Percentiles rank a stretch among this genome's conserved stretches.
These are phyloP conservation scores for Euphorbia lathyris DNA, from an alignment of 345 rosid genomes.

Conservation along the genomic window DNA sequence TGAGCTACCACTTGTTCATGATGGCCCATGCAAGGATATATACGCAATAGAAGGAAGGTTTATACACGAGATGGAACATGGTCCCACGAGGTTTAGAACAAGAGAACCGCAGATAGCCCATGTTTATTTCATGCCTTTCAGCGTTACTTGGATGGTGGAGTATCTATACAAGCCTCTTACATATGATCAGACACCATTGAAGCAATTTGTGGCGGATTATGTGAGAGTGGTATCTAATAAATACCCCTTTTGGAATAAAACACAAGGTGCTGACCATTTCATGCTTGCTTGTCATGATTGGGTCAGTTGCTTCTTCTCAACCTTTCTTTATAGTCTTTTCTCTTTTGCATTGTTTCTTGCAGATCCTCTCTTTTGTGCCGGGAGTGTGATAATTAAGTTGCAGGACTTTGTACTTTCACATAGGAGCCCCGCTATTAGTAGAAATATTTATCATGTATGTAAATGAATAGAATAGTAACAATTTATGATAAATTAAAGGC, in stretches of 20 bases:
- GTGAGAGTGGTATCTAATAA: constrained; percentile 54
- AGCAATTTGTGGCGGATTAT: constrained; percentile 63
- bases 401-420: neutral
- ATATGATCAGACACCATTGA: constrained; percentile 41
- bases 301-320: constrained; percentile 37
- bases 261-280: constrained; percentile 80
- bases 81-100: constrained; percentile 46
- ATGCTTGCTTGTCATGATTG: constrained; percentile 91
- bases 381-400: neutral
- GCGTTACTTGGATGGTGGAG: constrained; percentile 70
- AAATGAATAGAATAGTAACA: no score
- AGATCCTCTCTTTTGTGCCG: neutral
- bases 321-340: neutral
- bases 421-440: no score
- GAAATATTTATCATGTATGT: no score
- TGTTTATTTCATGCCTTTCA: constrained; percentile 81
- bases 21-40: constrained; percentile 82
- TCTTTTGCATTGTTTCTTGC: neutral
- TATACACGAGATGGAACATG: constrained; percentile 72
- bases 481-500: no score
- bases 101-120: constrained; percentile 53
- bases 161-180: constrained; percentile 49
- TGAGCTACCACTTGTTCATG: constrained; percentile 65
- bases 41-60: constrained; percentile 86
- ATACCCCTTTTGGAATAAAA: constrained; percentile 74